phyloP scores from a whole-genome alignment of 1,284 basidiomycete genomes.

The Malassezia sp. region DNA sequence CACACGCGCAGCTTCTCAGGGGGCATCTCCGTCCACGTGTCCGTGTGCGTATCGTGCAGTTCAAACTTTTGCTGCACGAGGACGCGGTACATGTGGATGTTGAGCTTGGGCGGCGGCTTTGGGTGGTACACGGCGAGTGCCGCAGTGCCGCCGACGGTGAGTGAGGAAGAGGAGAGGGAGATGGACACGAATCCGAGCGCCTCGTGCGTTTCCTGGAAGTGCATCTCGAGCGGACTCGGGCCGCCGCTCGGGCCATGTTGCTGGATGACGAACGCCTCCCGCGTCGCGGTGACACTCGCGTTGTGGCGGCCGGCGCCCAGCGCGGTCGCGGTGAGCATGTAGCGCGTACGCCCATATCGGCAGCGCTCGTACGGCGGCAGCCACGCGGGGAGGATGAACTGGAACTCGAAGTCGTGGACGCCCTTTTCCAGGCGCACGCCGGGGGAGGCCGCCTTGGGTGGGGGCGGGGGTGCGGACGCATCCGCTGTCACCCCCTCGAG shows the following conservation, averaged over 20 bases:
- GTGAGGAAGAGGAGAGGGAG: conserved; percentile 32
- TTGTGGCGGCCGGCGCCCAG: conserved; percentile 35
- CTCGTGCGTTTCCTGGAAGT: conserved; percentile 41
- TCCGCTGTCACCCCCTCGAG: conserved; percentile 2
- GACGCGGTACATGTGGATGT: conserved; percentile 37
- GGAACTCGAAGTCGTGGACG: conserved; percentile 43
- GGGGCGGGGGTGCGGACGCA: not conserved
- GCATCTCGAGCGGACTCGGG: conserved; percentile 38
- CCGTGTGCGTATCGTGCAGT: conserved; percentile 30
- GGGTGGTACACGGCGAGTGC: conserved; percentile 35
- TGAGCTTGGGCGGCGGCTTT: conserved; percentile 35
- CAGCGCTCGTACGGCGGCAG: conserved; percentile 38
- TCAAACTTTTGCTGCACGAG: conserved; percentile 44
- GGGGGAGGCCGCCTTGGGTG: not conserved
- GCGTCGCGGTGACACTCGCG: conserved; percentile 27
- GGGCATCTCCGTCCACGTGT: conserved; percentile 35
- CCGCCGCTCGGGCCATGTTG: conserved; percentile 37
- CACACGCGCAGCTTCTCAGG: conserved; percentile 40
- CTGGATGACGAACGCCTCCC: conserved; percentile 41
- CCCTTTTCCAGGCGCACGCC: conserved; percentile 35
- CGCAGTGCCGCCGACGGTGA: conserved; percentile 41
- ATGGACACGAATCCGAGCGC: conserved; percentile 36
- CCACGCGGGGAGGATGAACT: conserved; percentile 42
- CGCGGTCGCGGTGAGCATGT: conserved; percentile 38
- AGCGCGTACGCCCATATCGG: conserved; percentile 38